These are phyloP conservation scores for Lactarius psammicola DNA, from an alignment of 768 basidiomycete genomes.

Conservation along the genomic window DNA sequence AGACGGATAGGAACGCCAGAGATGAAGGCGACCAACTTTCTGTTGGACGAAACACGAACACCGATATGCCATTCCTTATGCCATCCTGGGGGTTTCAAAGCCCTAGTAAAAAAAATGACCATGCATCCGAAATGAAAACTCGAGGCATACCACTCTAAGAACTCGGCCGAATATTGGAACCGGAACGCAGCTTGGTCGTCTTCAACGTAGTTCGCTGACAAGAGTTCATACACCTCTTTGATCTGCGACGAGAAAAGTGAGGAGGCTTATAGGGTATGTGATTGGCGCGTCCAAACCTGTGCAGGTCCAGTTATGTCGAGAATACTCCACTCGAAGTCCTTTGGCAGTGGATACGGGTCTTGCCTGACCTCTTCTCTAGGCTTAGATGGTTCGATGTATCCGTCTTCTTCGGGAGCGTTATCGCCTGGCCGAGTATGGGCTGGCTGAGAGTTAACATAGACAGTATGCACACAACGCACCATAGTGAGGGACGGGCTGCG, in stretches of 20 bases:
- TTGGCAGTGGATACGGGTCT: slow-evolving; percentile 84
- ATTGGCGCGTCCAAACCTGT: slow-evolving; percentile 49
- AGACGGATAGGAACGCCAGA: slow-evolving; percentile 86
- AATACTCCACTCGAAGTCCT: slow-evolving; percentile 88
- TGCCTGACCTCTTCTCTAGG: slow-evolving; percentile 78
- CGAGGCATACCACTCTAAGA: slow-evolving; percentile 75
- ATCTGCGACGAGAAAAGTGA: slow-evolving; percentile 47
- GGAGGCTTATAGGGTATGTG: background rate
- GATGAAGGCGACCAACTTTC: slow-evolving; percentile 96
- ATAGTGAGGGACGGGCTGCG: slow-evolving; percentile 93
- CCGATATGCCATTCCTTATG: slow-evolving; percentile 94
- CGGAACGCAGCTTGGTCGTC: slow-evolving; percentile 96
- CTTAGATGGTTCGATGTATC: slow-evolving; percentile 83
- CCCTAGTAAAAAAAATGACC: slow-evolving; percentile 53
- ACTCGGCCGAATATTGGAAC: slow-evolving; percentile 94
- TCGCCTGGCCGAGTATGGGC: slow-evolving; percentile 47
- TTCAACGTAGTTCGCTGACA: slow-evolving; percentile 95
- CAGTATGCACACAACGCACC: slow-evolving; percentile 41
- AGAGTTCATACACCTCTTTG: slow-evolving; percentile 87
- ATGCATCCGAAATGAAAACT: background rate
- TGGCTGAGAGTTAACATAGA: background rate
- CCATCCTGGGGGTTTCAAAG: slow-evolving; percentile 91
- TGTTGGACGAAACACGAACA: slow-evolving; percentile 85
- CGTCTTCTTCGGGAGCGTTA: slow-evolving; percentile 66
- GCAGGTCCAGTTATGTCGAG: slow-evolving; percentile 75